Conservation (phyloP, 2,329 filamentous ascomycete genomes). For the Curvularia verruculosa region DNA sequence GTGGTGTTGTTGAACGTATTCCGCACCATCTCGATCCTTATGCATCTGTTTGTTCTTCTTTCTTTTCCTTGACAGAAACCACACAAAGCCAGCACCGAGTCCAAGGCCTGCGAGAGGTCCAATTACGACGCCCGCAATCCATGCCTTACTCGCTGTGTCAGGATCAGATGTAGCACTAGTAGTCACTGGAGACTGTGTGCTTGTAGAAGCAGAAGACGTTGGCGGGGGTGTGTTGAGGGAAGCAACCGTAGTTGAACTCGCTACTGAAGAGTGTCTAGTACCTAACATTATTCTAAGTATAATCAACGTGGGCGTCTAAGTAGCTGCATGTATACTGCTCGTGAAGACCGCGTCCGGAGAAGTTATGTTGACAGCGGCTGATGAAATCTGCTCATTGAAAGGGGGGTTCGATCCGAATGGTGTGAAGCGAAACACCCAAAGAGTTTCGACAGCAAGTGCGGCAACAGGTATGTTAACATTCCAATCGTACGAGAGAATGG, state of each 20-base stretch:
- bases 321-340: background rate
- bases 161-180: background rate
- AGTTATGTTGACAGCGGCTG: background rate
- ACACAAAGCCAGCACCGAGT: background rate
- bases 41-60: background rate
- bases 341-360: background rate
- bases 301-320: background rate
- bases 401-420: background rate
- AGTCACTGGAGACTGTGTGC: background rate
- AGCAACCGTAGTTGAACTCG: background rate
- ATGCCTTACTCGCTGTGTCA: background rate
- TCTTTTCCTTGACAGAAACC: background rate
- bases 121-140: background rate
- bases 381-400: background rate
- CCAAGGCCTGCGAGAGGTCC: background rate
- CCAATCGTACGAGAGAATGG: constrained; percentile 21
- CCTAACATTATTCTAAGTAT: background rate
- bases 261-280: background rate
- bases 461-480: constrained; percentile 23
- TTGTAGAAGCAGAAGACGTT: background rate
- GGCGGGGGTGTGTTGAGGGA: background rate
- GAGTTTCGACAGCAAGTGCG: constrained; percentile 15
- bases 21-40: background rate
- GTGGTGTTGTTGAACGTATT: background rate
- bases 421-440: constrained; percentile 25